phyloP scores from a whole-genome alignment of 768 basidiomycete genomes.

The Sarcodon aspratus region DNA sequence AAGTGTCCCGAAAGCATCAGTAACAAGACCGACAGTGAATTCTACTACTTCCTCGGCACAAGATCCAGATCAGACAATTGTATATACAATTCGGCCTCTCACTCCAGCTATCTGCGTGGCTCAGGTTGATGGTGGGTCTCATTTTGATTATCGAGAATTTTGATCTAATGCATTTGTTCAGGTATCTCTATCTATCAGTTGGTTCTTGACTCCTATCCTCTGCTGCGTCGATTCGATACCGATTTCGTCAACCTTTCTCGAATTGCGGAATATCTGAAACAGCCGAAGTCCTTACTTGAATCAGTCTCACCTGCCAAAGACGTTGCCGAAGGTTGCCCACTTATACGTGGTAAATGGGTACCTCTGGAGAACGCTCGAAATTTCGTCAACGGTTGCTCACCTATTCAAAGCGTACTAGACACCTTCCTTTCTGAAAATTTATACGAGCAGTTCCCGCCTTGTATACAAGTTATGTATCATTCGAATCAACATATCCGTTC shows the following conservation, averaged over 20 bases:
- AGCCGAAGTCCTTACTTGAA: constrained; percentile 24
- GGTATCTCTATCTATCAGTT: constrained; percentile 72
- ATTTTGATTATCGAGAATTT: background rate
- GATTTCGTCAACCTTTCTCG: constrained; percentile 68
- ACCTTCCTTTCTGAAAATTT: constrained; percentile 54
- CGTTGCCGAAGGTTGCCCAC: constrained; percentile 39
- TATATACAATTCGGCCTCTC: constrained; percentile 55
- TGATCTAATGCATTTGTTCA: constrained; percentile 13
- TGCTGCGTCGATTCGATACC: constrained; percentile 67
- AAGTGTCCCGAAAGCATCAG: background rate
- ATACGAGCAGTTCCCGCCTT: constrained; percentile 49
- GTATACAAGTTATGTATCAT: constrained; percentile 46
- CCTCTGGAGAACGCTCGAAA: constrained; percentile 46
- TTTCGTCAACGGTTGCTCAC: constrained; percentile 37
- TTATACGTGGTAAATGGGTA: constrained; percentile 58
- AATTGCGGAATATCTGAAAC: constrained; percentile 34
- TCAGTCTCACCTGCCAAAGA: constrained; percentile 35
- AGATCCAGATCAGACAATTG: constrained; percentile 19
- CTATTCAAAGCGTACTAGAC: constrained; percentile 26
- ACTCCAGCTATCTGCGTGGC: constrained; percentile 53
- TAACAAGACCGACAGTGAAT: background rate
- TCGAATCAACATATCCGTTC: constrained; percentile 33
- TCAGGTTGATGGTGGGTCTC: constrained; percentile 53
- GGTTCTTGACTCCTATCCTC: constrained; percentile 37
- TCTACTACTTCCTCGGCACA: background rate